Base-by-base conservation (phyloP, 2,329 filamentous ascomycete genomes). In the Echinosphaeria canescens region DNA sequence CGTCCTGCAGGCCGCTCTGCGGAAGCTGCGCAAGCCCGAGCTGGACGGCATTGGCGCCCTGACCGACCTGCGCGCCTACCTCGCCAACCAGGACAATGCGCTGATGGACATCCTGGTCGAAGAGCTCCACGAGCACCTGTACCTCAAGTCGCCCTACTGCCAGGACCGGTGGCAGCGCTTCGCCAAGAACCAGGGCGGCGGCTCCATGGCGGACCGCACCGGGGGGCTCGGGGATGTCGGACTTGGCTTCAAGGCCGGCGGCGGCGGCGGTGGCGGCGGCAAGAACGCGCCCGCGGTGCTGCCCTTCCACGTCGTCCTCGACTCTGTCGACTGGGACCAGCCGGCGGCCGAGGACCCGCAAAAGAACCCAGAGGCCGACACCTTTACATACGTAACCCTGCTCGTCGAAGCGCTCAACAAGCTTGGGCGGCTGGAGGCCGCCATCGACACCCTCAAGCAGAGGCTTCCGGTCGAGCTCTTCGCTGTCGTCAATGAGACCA, bases 61-160 rank as follows among this genome's bases (percentile, higher is more conserved):
- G 38, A 72, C 67, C 30, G 88, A 98, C 38, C 51, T 98, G 36
- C 68, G 81, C 30, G 71, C 71, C 39, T 95, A 95, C 42, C 68
- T 98, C 30, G 72, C 72, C 31, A 95, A 92, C 42, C 90, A 98
- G 44, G 88, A 98, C 51, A 78, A 75, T 15, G 68, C 80, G 0
- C 53, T 98, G 34, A 85, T 85, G 42, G 88, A 98, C 42, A 95
- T 95, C 28, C 48, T 98, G 29, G 72, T 95, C n/a, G 88, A 98
- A 45, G 88, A 98, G 48, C 58, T 98, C 18, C 88, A 98, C 44
- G 88, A 91, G 44, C 88, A 98, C 49, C 60, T 98, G 4, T 98
- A 98, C 43, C 67, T 98, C 22, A 95, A 95, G 46, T 95, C 85
- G 4, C 88, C 85, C 0, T 98, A 98, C 44, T 95, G 85, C 43